These are phyloP conservation scores for Flaveria floridana DNA, from an alignment of 140 eudicot genomes.

Conservation along the genomic window DNA sequence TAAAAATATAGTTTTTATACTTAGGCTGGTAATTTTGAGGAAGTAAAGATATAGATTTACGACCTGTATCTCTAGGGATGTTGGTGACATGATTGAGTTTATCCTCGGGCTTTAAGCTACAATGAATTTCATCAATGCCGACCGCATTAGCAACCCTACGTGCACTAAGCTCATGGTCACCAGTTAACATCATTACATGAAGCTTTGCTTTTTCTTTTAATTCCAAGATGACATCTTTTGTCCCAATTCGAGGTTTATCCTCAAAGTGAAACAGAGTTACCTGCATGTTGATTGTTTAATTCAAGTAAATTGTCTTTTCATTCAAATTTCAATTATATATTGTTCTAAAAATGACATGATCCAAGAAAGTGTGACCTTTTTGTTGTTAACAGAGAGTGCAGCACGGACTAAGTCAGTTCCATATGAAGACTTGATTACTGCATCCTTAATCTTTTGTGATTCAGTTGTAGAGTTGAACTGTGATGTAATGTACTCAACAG, in stretches of 20 bases:
- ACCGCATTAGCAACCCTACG: conserved; percentile 82
- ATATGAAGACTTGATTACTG: conserved; percentile 64
- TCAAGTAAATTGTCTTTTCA: background rate
- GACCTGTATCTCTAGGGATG: conserved; percentile 86
- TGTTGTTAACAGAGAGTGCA: conserved; percentile 82
- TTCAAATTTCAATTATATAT: background rate
- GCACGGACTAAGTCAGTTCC: conserved; percentile 90
- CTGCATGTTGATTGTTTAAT: conserved; percentile 37
- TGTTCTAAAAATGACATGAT: background rate
- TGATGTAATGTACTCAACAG: conserved; percentile 89
- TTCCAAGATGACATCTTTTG: conserved; percentile 61
- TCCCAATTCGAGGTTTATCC: conserved; percentile 79
- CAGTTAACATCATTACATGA: conserved; percentile 91
- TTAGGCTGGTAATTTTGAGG: background rate
- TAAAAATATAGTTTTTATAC: background rate
- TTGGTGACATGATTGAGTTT: conserved; percentile 85
- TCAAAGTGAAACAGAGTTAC: conserved; percentile 92
- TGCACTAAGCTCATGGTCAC: conserved; percentile 96
- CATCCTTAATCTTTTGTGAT: conserved; percentile 65
- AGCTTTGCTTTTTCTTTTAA: conserved; percentile 69
- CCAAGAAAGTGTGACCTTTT: conserved; percentile 46
- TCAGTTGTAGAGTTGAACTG: conserved; percentile 68
- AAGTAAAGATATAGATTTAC: background rate
- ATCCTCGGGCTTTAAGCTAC: conserved; percentile 90
- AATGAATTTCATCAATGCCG: conserved; percentile 80